Conservation (phyloP, 1,284 basidiomycete species). For the Apiotrichum siamense region DNA sequence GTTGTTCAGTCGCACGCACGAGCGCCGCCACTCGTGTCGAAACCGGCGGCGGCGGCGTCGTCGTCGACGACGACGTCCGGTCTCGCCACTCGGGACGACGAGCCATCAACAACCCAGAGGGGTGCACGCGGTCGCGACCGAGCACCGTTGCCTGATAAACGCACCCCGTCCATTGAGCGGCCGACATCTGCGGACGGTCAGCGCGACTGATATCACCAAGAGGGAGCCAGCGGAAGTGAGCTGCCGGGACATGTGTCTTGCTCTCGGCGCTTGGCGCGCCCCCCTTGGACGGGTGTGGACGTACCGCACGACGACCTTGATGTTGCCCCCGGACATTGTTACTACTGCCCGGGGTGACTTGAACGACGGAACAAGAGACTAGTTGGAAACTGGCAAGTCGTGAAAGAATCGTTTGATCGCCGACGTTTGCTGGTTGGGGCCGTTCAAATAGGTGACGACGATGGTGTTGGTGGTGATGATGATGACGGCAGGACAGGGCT, state of each 20-base stretch:
- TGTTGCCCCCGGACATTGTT: conserved; percentile 58
- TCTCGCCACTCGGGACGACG: too few species aligned
- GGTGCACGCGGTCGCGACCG: too few species aligned
- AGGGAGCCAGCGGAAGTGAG: not conserved
- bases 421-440: not conserved
- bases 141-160: conserved; percentile 33
- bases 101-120: not conserved
- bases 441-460: too few species aligned
- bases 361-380: not conserved
- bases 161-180: conserved; percentile 86
- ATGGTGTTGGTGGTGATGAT: too few species aligned
- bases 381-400: not conserved
- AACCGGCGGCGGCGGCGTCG: too few species aligned
- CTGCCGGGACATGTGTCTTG: not conserved
- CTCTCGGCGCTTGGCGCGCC: too few species aligned
- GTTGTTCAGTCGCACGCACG: too few species aligned
- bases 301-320: conserved; percentile 77
- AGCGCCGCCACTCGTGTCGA: too few species aligned
- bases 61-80: too few species aligned
- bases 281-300: conserved; percentile 2
- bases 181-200: conserved; percentile 59
- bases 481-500: too few species aligned
- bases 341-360: conserved; percentile 1
- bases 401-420: not conserved
- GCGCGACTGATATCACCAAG: conserved; percentile 8